Evolutionary conservation across 768 basidiomycete genomes (phyloP), one percentile per base, ranked within the genome.

Genomic region (Calocera cornea): DNA sequence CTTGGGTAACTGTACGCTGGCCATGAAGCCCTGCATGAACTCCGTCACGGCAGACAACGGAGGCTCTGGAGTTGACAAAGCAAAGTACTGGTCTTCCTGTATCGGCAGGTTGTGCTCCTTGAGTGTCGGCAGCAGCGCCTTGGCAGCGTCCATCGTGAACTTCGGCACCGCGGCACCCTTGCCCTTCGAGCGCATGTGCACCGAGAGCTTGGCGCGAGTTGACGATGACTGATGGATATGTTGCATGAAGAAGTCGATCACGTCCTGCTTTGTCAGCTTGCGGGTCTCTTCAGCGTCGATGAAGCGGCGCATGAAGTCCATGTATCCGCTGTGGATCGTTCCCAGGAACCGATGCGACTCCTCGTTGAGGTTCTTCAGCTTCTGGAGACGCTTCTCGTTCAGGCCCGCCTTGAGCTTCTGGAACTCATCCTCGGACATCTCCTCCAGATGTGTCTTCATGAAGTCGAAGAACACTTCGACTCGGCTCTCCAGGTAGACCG

Each of bases 381-480:
- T 87, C 74, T 98, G 94, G 68, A 85, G 78, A 86, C 90, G 90
- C 72, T 87, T 88, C 74, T 86, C 86, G 75, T 89, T 84, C 69
- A 98, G 76, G 24, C 90, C 84, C 44, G 75, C 78, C 76, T 87
- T 89, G 74, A 97, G 92, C 72, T 88, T 86, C 24, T 81, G 77
- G 73, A 97, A 94, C 71, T 89, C 87, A 31, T 81, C 86, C 5
- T 83, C 79, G 3, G 75, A 75, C 89, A 97, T 90, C 5, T 80
- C 81, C 72, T 83, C 83, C 16, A 99, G 78, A 65, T 80, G 83
- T 34, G 74, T 76, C 72, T 84, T 85, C 87, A 94, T 89, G 65
- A 80, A 79, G 54, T 85, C 82, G 68, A 98, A 79, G 80, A 97
- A 98, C 1, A 86, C 84, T 66, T 98, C 93, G 16, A 98, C 88